Evolutionary conservation across 2,329 filamentous ascomycete species (phyloP), one percentile per base, ranked within the genome.

Genomic region (Alternaria angustiovoidea): DNA sequence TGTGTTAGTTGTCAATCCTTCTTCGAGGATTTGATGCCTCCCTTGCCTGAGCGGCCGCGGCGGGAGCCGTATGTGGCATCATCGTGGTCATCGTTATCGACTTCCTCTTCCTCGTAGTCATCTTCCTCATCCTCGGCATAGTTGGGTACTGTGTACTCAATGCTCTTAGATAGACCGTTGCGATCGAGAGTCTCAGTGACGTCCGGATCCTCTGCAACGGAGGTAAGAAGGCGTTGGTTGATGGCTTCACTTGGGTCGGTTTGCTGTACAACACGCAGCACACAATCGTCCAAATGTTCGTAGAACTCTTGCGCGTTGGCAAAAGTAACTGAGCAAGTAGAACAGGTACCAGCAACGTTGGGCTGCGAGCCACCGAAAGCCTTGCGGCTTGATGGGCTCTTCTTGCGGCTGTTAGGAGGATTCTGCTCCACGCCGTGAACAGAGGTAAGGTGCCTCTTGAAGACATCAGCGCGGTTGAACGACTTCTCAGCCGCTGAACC

Each of bases 361-460:
- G 52, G 42, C 47, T 95, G 91, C 60, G 88, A 86, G 20, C 90
- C 86, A 54, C 87, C 88, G 5, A 88, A 87, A 36, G 90, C 83
- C 79, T 90, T 91, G 82, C 90, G 90, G 71, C 74, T 68, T 5
- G 68, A 66, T 18, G 81, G 79, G 59, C 81, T 83, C 81, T 88
- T 94, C 85, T 93, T 94, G 68, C 93, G 89, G 79, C 92, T 93
- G 81, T 97, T 97, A 30, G 93, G 93, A 2, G 93, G 91, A 0
- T 91, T 94, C 81, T 97, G 94, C 81, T 97, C 94, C 36, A 97
- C 94, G 24, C 91, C 91, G 76, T 97, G 94, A 4, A 97, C 92
- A 0, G 92, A 91, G 6, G 92, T 96, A 72, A 97, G 81, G 78
- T 97, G 94, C 63, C 94, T 87, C 86, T 97, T 97, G 86, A 97